Conservation (phyloP, 2,329 filamentous ascomycete genomes). For the Fusarium buharicum region DNA sequence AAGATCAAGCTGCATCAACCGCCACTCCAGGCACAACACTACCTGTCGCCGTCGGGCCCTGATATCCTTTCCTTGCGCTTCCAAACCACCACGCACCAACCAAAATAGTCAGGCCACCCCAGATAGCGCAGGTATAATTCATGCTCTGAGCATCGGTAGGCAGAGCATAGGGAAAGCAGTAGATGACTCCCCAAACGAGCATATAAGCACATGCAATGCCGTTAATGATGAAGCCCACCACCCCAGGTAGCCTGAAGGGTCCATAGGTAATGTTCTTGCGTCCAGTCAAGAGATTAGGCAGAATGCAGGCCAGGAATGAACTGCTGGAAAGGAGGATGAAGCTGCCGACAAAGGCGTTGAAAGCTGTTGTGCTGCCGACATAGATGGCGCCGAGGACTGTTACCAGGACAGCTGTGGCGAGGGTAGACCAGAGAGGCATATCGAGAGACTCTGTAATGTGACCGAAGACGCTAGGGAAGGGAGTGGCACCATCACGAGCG, state of each 20-base stretch:
- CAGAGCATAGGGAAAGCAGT: slow-evolving; percentile 65
- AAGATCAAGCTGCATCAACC: slow-evolving; percentile 32
- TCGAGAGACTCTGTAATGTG: slow-evolving; percentile 46
- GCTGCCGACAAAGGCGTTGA: slow-evolving; percentile 71
- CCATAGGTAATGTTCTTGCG: slow-evolving; percentile 58
- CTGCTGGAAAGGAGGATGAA: slow-evolving; percentile 53
- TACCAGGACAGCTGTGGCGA: slow-evolving; percentile 54
- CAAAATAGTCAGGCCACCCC: slow-evolving; percentile 54
- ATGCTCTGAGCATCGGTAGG: slow-evolving; percentile 60
- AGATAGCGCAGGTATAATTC: slow-evolving; percentile 63
- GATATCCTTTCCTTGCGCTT: slow-evolving; percentile 43
- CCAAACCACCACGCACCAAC: slow-evolving; percentile 56
- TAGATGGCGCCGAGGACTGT: slow-evolving; percentile 72
- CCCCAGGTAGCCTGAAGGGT: slow-evolving; percentile 65
- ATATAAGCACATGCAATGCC: slow-evolving; percentile 67
- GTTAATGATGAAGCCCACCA: slow-evolving; percentile 62
- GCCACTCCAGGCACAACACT: slow-evolving; percentile 35
- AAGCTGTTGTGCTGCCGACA: slow-evolving; percentile 72
- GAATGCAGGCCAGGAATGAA: slow-evolving; percentile 69
- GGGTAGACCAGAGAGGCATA: slow-evolving; percentile 60
- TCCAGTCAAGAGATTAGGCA: slow-evolving; percentile 63
- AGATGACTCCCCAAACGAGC: slow-evolving; percentile 69
- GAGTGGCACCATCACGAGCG: slow-evolving; percentile 54
- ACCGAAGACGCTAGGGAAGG: slow-evolving; percentile 46
- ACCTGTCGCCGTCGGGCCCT: slow-evolving; percentile 40